These are phyloP conservation scores for Hypomyces rosellus DNA, from an alignment of 2,329 filamentous ascomycete species.

Conservation along the genomic window DNA sequence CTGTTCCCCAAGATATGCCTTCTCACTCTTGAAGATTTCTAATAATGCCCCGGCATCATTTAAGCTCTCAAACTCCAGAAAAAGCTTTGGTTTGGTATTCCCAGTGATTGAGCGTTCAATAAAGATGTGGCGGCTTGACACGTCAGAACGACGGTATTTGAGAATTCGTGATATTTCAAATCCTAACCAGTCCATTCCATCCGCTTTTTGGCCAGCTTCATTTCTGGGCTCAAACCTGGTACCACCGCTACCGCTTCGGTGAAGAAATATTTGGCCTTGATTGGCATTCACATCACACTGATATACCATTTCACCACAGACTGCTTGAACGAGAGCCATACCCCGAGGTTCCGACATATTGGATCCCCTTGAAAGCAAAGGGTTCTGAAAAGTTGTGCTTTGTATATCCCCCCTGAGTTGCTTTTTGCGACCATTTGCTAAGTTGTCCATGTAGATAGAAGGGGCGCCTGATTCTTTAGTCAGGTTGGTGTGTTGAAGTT, in stretches of 20 bases:
- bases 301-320: conserved; percentile 16
- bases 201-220: not conserved
- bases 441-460: not conserved
- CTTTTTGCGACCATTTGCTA: not conserved
- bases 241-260: not conserved
- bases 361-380: not conserved
- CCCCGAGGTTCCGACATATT: not conserved
- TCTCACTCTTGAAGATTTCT: not conserved
- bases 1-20: no score
- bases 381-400: conserved; percentile 14
- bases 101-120: conserved; percentile 17
- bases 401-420: conserved; percentile 23
- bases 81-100: conserved; percentile 10
- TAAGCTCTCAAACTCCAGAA: conserved; percentile 17
- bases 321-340: conserved; percentile 19
- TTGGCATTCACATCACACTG: not conserved
- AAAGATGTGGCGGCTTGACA: conserved; percentile 14
- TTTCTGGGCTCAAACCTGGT: conserved; percentile 6
- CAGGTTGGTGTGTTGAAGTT: conserved; percentile 17
- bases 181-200: conserved; percentile 16
- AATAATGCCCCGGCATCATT: not conserved
- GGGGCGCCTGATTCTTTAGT: not conserved
- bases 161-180: conserved; percentile 14
- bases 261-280: conserved; percentile 1
- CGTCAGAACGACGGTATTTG: conserved; percentile 12